Base-by-base conservation (phyloP, 371 early-diverging fungal genomes). In the Mortierella sp. region DNA sequence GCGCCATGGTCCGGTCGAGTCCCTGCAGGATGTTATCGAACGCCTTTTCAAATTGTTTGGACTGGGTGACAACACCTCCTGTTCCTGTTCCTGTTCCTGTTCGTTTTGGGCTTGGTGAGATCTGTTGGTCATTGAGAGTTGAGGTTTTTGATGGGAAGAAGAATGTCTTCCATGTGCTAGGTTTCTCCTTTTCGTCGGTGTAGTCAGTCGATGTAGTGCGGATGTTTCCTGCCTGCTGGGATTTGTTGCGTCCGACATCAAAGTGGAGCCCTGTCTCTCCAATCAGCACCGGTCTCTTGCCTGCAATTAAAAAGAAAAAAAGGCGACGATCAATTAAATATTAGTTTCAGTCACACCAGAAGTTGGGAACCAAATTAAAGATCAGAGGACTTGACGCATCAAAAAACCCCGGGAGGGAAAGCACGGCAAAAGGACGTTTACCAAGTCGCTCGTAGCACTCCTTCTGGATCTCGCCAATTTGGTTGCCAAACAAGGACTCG, bases 241-340 rank as follows among this genome's bases (percentile, higher is more conserved):
- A 66, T 24, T 69, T 68, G 58, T 91, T 86, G 85, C 93, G 88
- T 10, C 78, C 82, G 14, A 82, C 78, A 67, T 94, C 94, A 73
- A 91, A 93, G 2, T 94, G 94, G 37, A 94, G 90, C 31, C 94
- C 94, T 52, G 91, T 92, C 74, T 94, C 94, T 10, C 94, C 94
- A 4, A 94, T 80, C 1, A 94, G 67, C 58, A 89, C 90, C 1
- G 94, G 94, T 71, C 86, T 63, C 13, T 52, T 55, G 44, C 82
- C 82, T 82, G 43, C 22, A n/a, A 34, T n/a, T 19, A 16, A 26
- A 24, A 48, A 0, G 8, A 29, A 41, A 26, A 7, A 50, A 29
- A n/a, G 13, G n/a, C 19, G 9, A 58, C 2, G 9, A 41, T 11
- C 10, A 10, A n/a, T 40, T 55, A 13, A 22, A 61, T 29, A 52